Conservation (phyloP, 352 stramenopile species). For the Globisporangium heterothallicum region DNA sequence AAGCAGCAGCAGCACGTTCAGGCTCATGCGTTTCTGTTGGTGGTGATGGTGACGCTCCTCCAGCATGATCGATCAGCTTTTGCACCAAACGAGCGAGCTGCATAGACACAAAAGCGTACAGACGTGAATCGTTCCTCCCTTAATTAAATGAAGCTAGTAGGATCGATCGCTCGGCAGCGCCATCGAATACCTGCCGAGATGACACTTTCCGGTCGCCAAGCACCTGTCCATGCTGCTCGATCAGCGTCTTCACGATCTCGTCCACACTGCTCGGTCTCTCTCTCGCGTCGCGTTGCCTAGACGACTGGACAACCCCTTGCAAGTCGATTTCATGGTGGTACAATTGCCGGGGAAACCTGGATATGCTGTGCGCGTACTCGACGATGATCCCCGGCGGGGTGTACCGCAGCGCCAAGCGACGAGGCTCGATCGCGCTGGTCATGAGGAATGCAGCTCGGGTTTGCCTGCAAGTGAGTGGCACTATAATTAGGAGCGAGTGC, state of each 20-base stretch:
- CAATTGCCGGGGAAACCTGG: conserved; percentile 17
- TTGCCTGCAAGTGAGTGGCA: no score
- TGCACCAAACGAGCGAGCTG: conserved; percentile 48
- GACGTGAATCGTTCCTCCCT: neutral
- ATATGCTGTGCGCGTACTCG: conserved; percentile 32
- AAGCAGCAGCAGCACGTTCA: neutral
- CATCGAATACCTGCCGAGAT: conserved; percentile 28
- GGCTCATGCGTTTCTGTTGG: neutral
- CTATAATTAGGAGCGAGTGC: no score
- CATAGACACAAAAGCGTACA: neutral
- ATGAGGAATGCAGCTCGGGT: conserved; percentile 3
- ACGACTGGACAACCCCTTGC: conserved; percentile 10
- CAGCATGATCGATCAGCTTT: conserved; percentile 27
- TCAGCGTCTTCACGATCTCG: conserved; percentile 34
- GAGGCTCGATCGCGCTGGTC: conserved; percentile 30
- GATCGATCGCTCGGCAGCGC: neutral
- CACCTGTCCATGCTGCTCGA: conserved; percentile 29
- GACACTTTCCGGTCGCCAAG: conserved; percentile 39
- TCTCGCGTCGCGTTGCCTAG: neutral
- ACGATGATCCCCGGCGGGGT: conserved; percentile 48
- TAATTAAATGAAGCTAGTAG: no score
- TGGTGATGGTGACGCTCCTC: neutral
- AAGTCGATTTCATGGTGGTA: conserved; percentile 67
- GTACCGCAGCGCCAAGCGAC: conserved; percentile 50
- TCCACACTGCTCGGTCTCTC: conserved; percentile 25